Evolutionary conservation across 768 basidiomycete species (phyloP).

Genomic region (Mycena filopes): DNA sequence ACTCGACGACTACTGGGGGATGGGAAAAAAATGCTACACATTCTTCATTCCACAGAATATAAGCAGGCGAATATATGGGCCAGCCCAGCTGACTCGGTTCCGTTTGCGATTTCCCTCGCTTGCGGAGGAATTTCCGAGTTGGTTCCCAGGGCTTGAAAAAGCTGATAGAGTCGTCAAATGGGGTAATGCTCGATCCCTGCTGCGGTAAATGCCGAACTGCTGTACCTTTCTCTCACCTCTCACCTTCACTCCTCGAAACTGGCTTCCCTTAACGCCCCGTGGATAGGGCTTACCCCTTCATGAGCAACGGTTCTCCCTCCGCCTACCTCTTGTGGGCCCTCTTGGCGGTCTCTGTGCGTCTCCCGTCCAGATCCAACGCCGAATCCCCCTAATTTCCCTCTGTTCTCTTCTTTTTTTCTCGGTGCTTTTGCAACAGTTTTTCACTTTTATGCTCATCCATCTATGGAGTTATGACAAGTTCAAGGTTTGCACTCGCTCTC

Average conservation of each 20-base stretch:
- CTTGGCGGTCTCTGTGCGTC: constrained; percentile 69
- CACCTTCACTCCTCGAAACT: constrained; percentile 34
- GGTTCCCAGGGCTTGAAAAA: too few species aligned
- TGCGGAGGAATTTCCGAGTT: too few species aligned
- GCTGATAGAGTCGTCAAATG: too few species aligned
- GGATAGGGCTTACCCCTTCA: constrained; percentile 45
- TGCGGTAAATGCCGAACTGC: background rate
- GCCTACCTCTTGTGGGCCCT: constrained; percentile 84
- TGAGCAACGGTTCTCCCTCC: constrained; percentile 80
- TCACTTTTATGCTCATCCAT: constrained; percentile 73
- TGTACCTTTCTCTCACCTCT: constrained; percentile 23
- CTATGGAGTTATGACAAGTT: constrained; percentile 86
- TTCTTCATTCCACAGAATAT: too few species aligned
- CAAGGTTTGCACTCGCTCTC: constrained; percentile 39
- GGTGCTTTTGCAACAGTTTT: constrained; percentile 58
- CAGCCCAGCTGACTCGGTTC: too few species aligned
- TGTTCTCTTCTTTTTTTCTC: constrained; percentile 15
- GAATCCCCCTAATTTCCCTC: constrained; percentile 8
- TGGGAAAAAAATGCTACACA: too few species aligned
- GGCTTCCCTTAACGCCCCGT: constrained; percentile 41
- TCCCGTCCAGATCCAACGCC: constrained; percentile 49
- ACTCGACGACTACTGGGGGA: too few species aligned
- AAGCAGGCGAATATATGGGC: too few species aligned
- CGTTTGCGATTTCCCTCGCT: too few species aligned
- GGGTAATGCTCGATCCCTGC: too few species aligned